Conservation (phyloP, 148 eudicot genomes). For the Rhododendron ferrugineum region DNA sequence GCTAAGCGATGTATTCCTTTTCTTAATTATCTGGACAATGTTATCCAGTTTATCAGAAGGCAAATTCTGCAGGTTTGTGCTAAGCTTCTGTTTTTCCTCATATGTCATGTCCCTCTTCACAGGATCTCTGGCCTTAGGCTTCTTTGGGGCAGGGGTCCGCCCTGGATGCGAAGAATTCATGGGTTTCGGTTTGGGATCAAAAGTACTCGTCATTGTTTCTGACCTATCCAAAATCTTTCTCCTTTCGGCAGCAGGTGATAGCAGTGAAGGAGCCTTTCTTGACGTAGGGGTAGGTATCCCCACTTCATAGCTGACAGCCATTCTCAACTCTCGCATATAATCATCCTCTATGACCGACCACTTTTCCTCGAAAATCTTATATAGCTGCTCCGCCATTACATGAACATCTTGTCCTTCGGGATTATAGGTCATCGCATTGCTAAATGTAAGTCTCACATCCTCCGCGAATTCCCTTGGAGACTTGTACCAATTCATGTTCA, state of each 20-base stretch:
- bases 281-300: conserved; percentile 50
- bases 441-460: conserved; percentile 89
- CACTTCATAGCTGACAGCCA: conserved; percentile 36
- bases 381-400: conserved; percentile 69
- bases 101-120: conserved; percentile 90
- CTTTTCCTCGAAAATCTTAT: conserved; percentile 73
- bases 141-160: conserved; percentile 55
- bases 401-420: conserved; percentile 87
- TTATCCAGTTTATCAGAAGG: conserved; percentile 85
- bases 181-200: conserved; percentile 28
- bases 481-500: conserved; percentile 64
- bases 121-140: conserved; percentile 87
- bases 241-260: conserved; percentile 30
- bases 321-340: conserved; percentile 39
- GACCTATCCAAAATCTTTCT: conserved; percentile 39
- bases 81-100: conserved; percentile 86
- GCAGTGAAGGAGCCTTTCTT: conserved; percentile 42
- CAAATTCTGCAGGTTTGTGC: conserved; percentile 73
- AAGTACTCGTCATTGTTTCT: conserved; percentile 41
- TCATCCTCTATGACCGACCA: conserved; percentile 71
- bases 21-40: conserved; percentile 84
- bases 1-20: conserved; percentile 69
- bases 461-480: conserved; percentile 78
- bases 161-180: conserved; percentile 31
- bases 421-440: conserved; percentile 89